Evolutionary conservation across 2,329 filamentous ascomycete species (phyloP).

Genomic region (Colletotrichum simmondsii): DNA sequence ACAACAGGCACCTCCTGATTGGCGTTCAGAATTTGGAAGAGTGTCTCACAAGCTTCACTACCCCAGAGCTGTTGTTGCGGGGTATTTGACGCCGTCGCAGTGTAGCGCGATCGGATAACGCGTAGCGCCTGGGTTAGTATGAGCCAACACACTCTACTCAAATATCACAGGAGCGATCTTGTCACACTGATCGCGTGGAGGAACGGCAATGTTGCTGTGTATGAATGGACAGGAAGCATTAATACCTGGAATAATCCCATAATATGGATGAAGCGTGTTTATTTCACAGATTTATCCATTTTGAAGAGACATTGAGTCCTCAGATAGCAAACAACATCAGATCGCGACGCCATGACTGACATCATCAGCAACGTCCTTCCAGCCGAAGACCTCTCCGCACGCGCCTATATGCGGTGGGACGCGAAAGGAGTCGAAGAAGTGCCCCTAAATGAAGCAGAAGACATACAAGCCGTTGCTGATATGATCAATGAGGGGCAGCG

Average conservation of each 20-base stretch:
- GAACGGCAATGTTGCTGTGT: neutral
- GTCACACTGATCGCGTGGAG: neutral
- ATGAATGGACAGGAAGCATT: neutral
- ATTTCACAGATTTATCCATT: neutral
- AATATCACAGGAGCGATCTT: neutral
- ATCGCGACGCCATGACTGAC: neutral
- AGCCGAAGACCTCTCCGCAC: neutral
- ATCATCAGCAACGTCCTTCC: neutral
- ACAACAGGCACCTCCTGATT: neutral
- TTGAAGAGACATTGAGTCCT: neutral
- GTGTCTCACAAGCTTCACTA: neutral
- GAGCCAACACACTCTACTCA: neutral
- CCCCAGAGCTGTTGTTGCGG: neutral
- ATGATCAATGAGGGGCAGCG: neutral
- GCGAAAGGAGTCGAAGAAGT: neutral
- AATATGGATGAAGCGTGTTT: neutral
- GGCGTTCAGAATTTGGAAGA: neutral
- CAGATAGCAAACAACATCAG: neutral
- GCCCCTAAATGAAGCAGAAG: neutral
- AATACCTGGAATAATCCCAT: neutral
- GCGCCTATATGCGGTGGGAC: neutral
- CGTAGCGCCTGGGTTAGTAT: neutral
- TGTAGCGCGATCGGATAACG: neutral
- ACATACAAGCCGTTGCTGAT: neutral
- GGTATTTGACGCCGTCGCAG: neutral